Base-by-base conservation (phyloP, 2,329 filamentous ascomycete genomes). In the Arthrinium puccinioides region DNA sequence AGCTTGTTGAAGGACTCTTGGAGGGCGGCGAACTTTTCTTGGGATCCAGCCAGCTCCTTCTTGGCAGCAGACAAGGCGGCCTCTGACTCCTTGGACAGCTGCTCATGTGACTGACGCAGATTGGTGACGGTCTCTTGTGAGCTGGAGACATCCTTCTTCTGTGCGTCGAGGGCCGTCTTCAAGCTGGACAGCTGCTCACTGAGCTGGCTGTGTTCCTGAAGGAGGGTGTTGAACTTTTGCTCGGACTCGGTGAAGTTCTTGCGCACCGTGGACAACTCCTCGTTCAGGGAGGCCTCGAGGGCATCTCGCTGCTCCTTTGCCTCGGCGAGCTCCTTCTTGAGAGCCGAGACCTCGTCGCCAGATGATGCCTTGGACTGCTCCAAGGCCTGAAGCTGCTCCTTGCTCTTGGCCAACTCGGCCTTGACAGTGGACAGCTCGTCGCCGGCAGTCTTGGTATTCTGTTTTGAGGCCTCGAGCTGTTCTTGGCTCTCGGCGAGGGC, bases 11-110 rank as follows among this genome's bases (percentile, higher is more conserved):
- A 27, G 4, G 25, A 27, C 25, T 27, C 25, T 27, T 27, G 25
- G 26, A 62, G 48, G 20, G 57, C 50, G 28, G 50, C 50, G 21
- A 53, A 55, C 44, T 61, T 57, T 44, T 62, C 56, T 44, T 55
- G 47, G 33, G 51, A 52, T 32, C 58, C 55, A 30, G 52, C 50
- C 24, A 61, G 47, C 42, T 62, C 49, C 38, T 54, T 46, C 45
- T 59, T 60, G 36, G 57, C 46, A 21, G 48, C 26, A 14, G 25
- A 11, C 23, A 36, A 26, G 26, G 33, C 33, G 19, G 20, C 33
- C 23, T 28, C 33, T 2, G 33, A 26, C 13, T 36, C 23, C 33
- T 36, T 36, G 4, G 33, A 36, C 10, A 24, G 20, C 23, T 36
- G 23, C 15, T 36, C 24, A 19, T 19, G 20, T 10, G 33, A 24